Evolutionary conservation across 495 filamentous ascomycete genomes (phyloP).

Genomic region (Neurospora africana): DNA sequence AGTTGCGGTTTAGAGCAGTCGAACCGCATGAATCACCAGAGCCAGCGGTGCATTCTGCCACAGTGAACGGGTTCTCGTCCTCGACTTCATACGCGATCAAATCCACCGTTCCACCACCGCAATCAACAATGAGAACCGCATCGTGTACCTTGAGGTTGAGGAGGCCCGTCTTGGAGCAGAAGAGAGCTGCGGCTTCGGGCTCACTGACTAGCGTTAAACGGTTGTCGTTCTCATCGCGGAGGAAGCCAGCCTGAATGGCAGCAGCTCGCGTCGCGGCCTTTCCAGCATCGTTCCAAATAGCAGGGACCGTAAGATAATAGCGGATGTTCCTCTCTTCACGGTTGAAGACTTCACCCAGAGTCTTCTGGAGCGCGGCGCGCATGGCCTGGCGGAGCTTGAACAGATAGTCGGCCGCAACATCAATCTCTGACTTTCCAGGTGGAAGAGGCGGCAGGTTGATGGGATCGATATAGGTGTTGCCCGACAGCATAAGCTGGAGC

Average conservation of each 20-base stretch:
- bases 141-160: conserved; percentile 66
- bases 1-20: conserved; percentile 64
- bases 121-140: conserved; percentile 65
- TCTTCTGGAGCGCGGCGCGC: conserved; percentile 63
- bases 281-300: conserved; percentile 69
- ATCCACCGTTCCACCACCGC: conserved; percentile 66
- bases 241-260: conserved; percentile 64
- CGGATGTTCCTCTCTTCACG: conserved; percentile 64
- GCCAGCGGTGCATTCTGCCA: conserved; percentile 64
- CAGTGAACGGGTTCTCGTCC: conserved; percentile 64
- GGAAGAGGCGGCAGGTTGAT: conserved; percentile 68
- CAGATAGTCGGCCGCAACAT: conserved; percentile 66
- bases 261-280: conserved; percentile 63
- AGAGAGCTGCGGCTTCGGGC: conserved; percentile 62
- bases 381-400: conserved; percentile 68
- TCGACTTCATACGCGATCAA: conserved; percentile 70
- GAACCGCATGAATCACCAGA: conserved; percentile 68
- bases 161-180: conserved; percentile 64
- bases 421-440: conserved; percentile 67
- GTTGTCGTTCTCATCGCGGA: conserved; percentile 67
- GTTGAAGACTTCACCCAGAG: conserved; percentile 67
- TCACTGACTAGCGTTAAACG: conserved; percentile 61
- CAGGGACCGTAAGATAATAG: conserved; percentile 64
- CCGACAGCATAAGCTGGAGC: conserved; percentile 65
- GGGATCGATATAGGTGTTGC: conserved; percentile 70